Evolutionary conservation across 805 yeast species (phyloP), one percentile per base, ranked within the genome.

Genomic region (Metschnikowia anglica): DNA sequence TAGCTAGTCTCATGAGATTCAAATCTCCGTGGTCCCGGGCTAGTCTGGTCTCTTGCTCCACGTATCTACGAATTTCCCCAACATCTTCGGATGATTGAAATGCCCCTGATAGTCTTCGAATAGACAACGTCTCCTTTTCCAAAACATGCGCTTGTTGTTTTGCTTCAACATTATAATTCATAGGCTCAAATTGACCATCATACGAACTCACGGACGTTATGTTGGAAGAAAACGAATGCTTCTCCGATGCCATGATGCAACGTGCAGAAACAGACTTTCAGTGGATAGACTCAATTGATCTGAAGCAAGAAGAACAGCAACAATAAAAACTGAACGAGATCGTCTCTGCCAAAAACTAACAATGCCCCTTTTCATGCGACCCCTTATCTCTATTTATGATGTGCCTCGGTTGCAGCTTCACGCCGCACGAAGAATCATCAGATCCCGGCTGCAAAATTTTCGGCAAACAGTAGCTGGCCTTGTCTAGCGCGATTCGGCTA

Each of bases 21-120:
- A 67, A 60, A 40, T 66, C 67, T 11, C 53, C 58, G 27, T 52
- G 48, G 24, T 56, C 57, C 48, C 64, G 46, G 42, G 57, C 63
- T 4, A 70, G 68, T 44, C 58, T 64, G n/a, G 65, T 63, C 18
- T 61, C 65, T 23, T 57, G 54, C 5, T 59, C 61, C 2, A 65
- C 49, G 37, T 37, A 45, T 18, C 29, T 19, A 10, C 12, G 21
- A 8, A 27, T 15, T 13, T 26, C 37, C 4, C 33, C 34, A 3
- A 35, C 13, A 16, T 39, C 38, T 12, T 39, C 43, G 5, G 20
- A 15, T 12, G 2, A 8, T 13, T 24, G 30, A 3, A 31, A 38
- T 8, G 20, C 23, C 3, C 10, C 31, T 3, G 36, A 24, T 5
- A 30, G 16, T 24, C 30, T 15, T 16, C 31, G 15, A 8, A 16